phyloP scores from a whole-genome alignment of 202 grass and related monocot species.

The Schoenoplectus tabernaemontani region DNA sequence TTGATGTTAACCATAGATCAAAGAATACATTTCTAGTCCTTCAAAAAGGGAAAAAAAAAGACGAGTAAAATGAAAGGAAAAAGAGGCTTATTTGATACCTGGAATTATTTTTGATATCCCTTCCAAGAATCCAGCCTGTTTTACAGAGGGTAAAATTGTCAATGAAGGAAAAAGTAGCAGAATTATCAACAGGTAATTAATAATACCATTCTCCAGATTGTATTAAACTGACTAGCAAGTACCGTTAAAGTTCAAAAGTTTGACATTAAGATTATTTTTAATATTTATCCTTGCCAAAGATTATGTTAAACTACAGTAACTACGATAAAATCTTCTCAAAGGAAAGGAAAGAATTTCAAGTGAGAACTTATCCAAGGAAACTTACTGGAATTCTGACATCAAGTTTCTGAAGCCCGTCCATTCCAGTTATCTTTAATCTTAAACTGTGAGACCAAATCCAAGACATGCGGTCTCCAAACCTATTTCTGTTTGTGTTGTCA shows the following conservation, averaged over 20 bases:
- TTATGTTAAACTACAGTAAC: background rate
- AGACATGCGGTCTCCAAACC: slow-evolving; percentile 36
- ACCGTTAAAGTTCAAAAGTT: background rate
- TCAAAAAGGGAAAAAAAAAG: background rate
- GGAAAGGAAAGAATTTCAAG: background rate
- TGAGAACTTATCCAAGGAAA: background rate
- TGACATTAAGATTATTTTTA: background rate
- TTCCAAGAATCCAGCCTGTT: slow-evolving; percentile 94
- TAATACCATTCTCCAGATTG: background rate
- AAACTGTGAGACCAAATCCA: slow-evolving; percentile 84
- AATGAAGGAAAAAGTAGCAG: background rate
- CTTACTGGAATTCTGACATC: slow-evolving; percentile 91
- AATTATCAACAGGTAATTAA: background rate
- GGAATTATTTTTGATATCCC: slow-evolving; percentile 76
- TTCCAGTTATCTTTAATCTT: slow-evolving; percentile 76
- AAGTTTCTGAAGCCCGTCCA: slow-evolving; percentile 64
- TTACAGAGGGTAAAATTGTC: slow-evolving; percentile 10
- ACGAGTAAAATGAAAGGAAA: background rate
- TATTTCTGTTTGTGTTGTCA: slow-evolving; percentile 49
- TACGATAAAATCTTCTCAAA: background rate
- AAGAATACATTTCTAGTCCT: background rate
- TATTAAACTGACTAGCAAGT: background rate
- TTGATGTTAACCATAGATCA: background rate
- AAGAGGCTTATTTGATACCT: slow-evolving; percentile 32
- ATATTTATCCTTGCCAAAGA: background rate